phyloP scores from a whole-genome alignment of 73 alveolate genomes.

The Diophrys sp. region DNA sequence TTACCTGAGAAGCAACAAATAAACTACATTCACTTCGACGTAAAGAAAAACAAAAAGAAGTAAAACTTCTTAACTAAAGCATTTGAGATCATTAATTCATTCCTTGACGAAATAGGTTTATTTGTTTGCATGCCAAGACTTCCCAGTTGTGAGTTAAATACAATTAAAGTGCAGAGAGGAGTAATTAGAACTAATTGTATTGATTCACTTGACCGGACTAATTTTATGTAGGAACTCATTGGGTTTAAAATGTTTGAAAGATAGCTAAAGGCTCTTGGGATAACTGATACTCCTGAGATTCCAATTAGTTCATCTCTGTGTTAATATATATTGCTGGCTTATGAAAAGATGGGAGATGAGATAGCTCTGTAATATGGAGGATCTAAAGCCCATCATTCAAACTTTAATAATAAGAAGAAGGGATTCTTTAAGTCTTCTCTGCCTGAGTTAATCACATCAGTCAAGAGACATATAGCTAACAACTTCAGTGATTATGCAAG shows the following conservation, averaged over 20 bases:
- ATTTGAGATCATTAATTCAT: slow-evolving; percentile 11
- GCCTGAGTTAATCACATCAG: slow-evolving; percentile 76
- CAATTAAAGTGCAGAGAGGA: slow-evolving; percentile 76
- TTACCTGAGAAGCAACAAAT: slow-evolving; percentile 54
- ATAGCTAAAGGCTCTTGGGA: slow-evolving; percentile 52
- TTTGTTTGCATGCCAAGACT: slow-evolving; percentile 7
- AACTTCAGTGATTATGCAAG: slow-evolving; percentile 69
- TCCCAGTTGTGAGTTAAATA: neutral
- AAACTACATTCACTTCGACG: slow-evolving; percentile 75
- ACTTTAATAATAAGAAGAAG: slow-evolving; percentile 58
- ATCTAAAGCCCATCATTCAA: slow-evolving; percentile 80
- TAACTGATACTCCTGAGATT: neutral
- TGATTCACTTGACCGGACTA: slow-evolving; percentile 96
- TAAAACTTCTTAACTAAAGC: slow-evolving; percentile 13
- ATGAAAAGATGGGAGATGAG: slow-evolving; percentile 83
- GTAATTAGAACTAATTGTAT: slow-evolving; percentile 95
- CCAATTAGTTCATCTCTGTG: slow-evolving; percentile 1
- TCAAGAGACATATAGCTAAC: slow-evolving; percentile 81
- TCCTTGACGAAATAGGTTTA: slow-evolving; percentile 36
- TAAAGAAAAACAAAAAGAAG: slow-evolving; percentile 66
- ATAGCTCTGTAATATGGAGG: slow-evolving; percentile 83
- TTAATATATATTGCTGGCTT: slow-evolving; percentile 21
- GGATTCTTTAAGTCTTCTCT: slow-evolving; percentile 52
- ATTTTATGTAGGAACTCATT: slow-evolving; percentile 79
- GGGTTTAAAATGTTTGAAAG: slow-evolving; percentile 65